These are phyloP conservation scores for Melanogaster broomeanus DNA, from an alignment of 768 basidiomycete genomes.

Conservation along the genomic window DNA sequence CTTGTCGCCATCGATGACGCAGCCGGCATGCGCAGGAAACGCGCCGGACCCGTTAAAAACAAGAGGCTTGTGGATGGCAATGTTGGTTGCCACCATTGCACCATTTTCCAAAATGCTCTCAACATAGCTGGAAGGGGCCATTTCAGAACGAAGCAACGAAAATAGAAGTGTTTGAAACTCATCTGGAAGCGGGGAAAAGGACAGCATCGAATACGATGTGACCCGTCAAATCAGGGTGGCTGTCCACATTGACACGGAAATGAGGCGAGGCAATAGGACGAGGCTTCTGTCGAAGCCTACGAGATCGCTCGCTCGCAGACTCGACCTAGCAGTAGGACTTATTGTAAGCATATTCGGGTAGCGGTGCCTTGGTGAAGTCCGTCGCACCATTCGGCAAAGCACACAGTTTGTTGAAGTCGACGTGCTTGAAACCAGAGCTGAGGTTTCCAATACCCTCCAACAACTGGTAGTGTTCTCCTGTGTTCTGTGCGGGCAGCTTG, in stretches of 20 bases:
- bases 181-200: constrained; percentile 51
- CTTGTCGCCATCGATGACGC: constrained; percentile 26
- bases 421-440: constrained; percentile 28
- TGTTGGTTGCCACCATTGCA: constrained; percentile 29
- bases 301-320: constrained; percentile 23
- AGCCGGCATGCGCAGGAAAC: constrained; percentile 23
- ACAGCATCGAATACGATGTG: constrained; percentile 47
- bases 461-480: constrained; percentile 34
- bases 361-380: constrained; percentile 23
- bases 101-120: constrained; percentile 36
- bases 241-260: constrained; percentile 36
- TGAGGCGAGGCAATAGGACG: constrained; percentile 39
- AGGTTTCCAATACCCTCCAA: constrained; percentile 34
- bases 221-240: constrained; percentile 40
- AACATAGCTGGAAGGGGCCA: constrained; percentile 14
- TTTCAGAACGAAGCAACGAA: not conserved
- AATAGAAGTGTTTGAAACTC: constrained; percentile 19
- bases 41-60: constrained; percentile 21
- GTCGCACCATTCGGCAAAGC: constrained; percentile 18
- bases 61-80: constrained; percentile 31
- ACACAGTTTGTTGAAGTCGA: constrained; percentile 30
- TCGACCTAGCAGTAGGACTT: constrained; percentile 28
- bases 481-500: constrained; percentile 31
- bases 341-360: constrained; percentile 34
- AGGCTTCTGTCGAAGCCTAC: constrained; percentile 25